A percentile compares a stretch with the other conserved stretches of the same genome.
These are phyloP conservation scores for Euptelea pleiosperma DNA, from an alignment of 164 flowering plant genomes.

Conservation along the genomic window DNA sequence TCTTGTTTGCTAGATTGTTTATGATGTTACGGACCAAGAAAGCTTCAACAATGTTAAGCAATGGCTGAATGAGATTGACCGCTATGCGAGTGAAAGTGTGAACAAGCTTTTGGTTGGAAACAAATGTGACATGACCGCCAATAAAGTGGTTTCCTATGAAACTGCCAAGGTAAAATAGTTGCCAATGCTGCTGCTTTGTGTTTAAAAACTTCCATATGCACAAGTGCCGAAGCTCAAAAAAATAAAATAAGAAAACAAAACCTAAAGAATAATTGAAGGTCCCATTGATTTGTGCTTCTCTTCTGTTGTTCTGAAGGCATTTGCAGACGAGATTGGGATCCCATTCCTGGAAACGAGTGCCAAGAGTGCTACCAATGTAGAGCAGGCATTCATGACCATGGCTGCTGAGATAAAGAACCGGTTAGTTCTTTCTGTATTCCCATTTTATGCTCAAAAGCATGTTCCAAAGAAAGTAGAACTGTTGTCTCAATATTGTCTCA, in stretches of 20 bases:
- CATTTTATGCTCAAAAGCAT: no score
- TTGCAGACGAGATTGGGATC: conserved; percentile 39
- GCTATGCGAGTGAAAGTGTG: conserved; percentile 37
- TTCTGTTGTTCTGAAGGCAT: conserved; percentile 30
- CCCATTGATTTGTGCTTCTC: no score
- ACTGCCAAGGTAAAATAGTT: conserved; percentile 28
- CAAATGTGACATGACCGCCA: conserved; percentile 34
- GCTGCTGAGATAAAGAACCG: conserved; percentile 36
- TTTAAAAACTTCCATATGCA: no score
- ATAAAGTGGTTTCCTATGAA: conserved; percentile 33
- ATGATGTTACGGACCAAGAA: conserved; percentile 37
- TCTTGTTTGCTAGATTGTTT: conserved; percentile 25
- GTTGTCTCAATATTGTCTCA: no score
- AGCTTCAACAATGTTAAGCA: conserved; percentile 41
- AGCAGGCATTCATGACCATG: conserved; percentile 40
- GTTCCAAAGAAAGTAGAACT: no score
- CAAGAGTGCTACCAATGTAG: conserved; percentile 34
- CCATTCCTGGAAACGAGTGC: conserved; percentile 42
- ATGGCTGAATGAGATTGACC: conserved; percentile 38
- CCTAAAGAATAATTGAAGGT: no score
- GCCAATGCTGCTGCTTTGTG: not conserved
- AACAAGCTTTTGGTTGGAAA: conserved; percentile 41
- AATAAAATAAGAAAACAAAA: no score
- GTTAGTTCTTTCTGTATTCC: conserved; percentile 9
- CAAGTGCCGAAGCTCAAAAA: no score